A percentile compares a stretch with the other conserved stretches of the same genome.
phyloP scores from a whole-genome alignment of 805 yeast species.

The Monosporozyma solicola region DNA sequence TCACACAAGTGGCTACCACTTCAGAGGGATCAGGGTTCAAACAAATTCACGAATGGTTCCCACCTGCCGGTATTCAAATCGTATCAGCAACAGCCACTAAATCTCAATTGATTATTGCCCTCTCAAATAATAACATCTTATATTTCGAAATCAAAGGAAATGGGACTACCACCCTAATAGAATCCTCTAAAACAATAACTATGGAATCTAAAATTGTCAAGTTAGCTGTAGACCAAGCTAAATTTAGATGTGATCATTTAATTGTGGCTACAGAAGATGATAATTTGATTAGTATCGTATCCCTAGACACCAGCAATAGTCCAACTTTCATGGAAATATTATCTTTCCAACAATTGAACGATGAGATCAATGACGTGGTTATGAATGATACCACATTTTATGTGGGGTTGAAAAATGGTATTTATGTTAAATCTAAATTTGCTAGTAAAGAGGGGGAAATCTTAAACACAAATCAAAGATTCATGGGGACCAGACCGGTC shows the following conservation, averaged over 20 bases:
- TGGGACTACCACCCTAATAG: conserved; percentile 38
- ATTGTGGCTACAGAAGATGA: conserved; percentile 63
- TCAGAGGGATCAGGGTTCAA: conserved; percentile 15
- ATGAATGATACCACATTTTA: conserved; percentile 36
- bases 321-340: conserved; percentile 53
- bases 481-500: conserved; percentile 64
- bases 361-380: conserved; percentile 36
- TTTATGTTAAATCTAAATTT: conserved; percentile 50
- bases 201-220: conserved; percentile 42
- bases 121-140: conserved; percentile 65
- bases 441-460: conserved; percentile 54
- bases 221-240: conserved; percentile 39
- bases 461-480: conserved; percentile 56
- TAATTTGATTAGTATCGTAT: conserved; percentile 56
- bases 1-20: conserved; percentile 45
- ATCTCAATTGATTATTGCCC: conserved; percentile 58
- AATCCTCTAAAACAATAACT: conserved; percentile 55
- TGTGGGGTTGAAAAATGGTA: conserved; percentile 78
- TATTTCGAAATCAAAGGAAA: conserved; percentile 65
- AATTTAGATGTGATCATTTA: conserved; percentile 42
- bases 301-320: conserved; percentile 38
- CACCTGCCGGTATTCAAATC: conserved; percentile 69
- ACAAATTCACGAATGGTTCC: conserved; percentile 59
- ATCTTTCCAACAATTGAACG: conserved; percentile 57
- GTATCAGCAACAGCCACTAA: conserved; percentile 51